These are phyloP conservation scores for Geotrichum siamense DNA, from an alignment of 1,139 yeast species.

Conservation along the genomic window DNA sequence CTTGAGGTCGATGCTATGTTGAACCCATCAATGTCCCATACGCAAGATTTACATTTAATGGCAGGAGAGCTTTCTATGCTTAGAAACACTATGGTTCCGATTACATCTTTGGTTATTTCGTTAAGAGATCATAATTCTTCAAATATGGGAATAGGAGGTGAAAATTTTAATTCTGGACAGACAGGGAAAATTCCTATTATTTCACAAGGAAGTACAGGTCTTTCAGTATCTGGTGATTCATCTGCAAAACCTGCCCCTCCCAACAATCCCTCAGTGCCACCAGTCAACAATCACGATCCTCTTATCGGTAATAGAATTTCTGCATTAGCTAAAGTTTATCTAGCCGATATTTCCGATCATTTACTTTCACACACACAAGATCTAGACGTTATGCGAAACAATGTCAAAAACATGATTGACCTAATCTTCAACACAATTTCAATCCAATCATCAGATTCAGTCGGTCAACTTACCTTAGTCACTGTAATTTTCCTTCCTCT, in stretches of 20 bases:
- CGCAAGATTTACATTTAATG: slow-evolving; percentile 46
- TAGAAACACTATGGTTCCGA: slow-evolving; percentile 41
- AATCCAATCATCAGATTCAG: slow-evolving; percentile 46
- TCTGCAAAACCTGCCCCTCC: background rate
- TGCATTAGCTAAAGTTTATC: slow-evolving; percentile 39
- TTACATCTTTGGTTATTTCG: slow-evolving; percentile 41
- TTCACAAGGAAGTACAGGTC: slow-evolving; percentile 4
- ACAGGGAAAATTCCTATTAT: slow-evolving; percentile 7
- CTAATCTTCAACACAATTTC: slow-evolving; percentile 49
- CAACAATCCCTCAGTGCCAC: too few relatives aligned
- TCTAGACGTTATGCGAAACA: slow-evolving; percentile 45
- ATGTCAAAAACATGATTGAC: slow-evolving; percentile 44
- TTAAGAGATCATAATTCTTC: slow-evolving; percentile 36
- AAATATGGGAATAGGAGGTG: too few relatives aligned
- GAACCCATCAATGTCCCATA: slow-evolving; percentile 44
- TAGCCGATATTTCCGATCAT: slow-evolving; percentile 50
- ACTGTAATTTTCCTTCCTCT: slow-evolving; percentile 49
- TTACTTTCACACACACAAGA: slow-evolving; percentile 44
- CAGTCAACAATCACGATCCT: slow-evolving; percentile 4
- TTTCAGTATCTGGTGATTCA: too few relatives aligned
- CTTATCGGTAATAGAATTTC: slow-evolving; percentile 28
- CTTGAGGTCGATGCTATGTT: slow-evolving; percentile 45
- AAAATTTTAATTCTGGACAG: too few relatives aligned
- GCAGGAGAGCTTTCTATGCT: slow-evolving; percentile 45
- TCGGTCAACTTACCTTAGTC: slow-evolving; percentile 44